Percentiles rank a stretch among this genome's conserved stretches.
Conservation (phyloP, 78 protist species). For the Tieghemostelium lacteum region DNA sequence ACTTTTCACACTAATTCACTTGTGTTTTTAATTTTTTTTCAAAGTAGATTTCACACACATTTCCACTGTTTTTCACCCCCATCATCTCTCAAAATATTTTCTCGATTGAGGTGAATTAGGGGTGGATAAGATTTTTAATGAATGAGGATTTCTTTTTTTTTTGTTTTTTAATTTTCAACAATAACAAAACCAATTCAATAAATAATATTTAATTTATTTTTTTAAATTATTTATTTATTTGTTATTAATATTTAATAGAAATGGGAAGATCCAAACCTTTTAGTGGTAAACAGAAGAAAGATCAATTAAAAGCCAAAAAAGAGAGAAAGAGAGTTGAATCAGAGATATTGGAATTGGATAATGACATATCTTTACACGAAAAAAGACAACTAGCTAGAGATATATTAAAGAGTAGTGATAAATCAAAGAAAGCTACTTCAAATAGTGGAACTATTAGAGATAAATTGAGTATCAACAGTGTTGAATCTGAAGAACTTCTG, state of each 20-base stretch:
- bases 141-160: no score
- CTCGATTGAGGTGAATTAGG: no score
- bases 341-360: conserved; percentile 19
- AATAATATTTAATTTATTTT: background rate
- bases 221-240: background rate
- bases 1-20: no score
- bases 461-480: conserved; percentile 1
- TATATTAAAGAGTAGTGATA: background rate
- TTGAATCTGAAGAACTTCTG: no score
- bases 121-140: no score
- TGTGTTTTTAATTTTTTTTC: no score
- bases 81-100: no score
- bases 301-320: conserved; percentile 68
- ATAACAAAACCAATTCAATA: background rate
- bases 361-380: conserved; percentile 26
- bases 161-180: background rate
- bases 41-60: no score
- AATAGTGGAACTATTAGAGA: background rate
- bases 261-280: conserved; percentile 65
- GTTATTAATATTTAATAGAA: background rate
- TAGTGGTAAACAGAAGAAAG: conserved; percentile 80
- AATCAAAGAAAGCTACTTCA: background rate
- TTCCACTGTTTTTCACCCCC: no score
- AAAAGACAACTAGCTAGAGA: conserved; percentile 53
- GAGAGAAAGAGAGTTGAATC: conserved; percentile 65